phyloP scores from a whole-genome alignment of 257 asterid genomes.

The Cynanchum wilfordii region DNA sequence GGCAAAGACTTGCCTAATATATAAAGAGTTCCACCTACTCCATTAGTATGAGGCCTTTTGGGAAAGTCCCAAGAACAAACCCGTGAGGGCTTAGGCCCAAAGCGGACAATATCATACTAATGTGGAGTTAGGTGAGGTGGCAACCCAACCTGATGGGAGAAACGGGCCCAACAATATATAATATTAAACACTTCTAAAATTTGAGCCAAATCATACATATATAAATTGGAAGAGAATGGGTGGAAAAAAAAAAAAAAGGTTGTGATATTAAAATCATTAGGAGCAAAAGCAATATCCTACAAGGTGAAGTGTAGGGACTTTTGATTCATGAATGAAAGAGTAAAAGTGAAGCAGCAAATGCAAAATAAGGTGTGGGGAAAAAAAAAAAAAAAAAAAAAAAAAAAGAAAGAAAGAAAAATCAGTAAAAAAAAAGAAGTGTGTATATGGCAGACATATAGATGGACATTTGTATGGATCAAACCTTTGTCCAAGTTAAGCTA shows the following conservation, averaged over 20 bases:
- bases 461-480: constrained; percentile 2
- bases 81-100: too few species aligned
- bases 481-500: background rate
- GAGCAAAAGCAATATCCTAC: constrained; percentile 6
- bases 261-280: constrained; percentile 15
- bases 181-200: too few species aligned
- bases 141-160: too few species aligned
- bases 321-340: constrained; percentile 12
- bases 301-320: constrained; percentile 17
- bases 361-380: constrained; percentile 8
- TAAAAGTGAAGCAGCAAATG: constrained; percentile 18
- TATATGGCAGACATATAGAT: constrained; percentile 10
- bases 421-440: background rate
- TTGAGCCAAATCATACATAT: too few species aligned
- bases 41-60: too few species aligned
- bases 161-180: too few species aligned
- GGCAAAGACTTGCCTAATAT: too few species aligned
- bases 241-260: constrained; percentile 1
- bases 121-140: too few species aligned
- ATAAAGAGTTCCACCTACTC: too few species aligned
- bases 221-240: background rate
- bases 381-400: background rate
- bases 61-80: too few species aligned
- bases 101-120: too few species aligned
- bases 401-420: too few species aligned